Evolutionary conservation across 2,329 filamentous ascomycete species (phyloP).

Genomic region (Furcasterigmium furcatum): DNA sequence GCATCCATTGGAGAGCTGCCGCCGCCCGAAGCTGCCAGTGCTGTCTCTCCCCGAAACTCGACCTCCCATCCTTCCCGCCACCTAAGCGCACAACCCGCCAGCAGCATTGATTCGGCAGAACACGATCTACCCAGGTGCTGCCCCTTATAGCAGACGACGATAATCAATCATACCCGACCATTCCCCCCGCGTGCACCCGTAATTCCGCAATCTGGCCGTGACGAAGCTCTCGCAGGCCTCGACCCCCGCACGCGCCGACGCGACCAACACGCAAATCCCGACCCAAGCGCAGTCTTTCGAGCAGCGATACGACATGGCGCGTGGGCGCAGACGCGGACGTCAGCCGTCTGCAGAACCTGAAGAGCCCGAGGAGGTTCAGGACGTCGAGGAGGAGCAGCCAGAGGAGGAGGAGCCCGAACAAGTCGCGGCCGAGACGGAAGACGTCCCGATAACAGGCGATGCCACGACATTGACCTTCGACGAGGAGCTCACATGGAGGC

Average conservation of each 20-base stretch:
- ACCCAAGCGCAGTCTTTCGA: neutral
- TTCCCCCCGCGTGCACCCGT: too few species aligned
- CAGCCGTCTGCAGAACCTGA: constrained; percentile 5
- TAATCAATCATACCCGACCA: too few species aligned
- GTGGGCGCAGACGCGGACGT: constrained; percentile 4
- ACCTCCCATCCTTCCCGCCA: too few species aligned
- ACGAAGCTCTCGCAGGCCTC: too few species aligned
- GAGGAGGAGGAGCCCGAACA: constrained; percentile 14
- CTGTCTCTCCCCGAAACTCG: too few species aligned
- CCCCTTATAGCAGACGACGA: too few species aligned
- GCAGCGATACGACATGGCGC: neutral
- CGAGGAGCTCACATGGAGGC: constrained; percentile 84
- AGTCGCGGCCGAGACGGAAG: constrained; percentile 17
- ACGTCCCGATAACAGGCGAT: neutral
- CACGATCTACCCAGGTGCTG: too few species aligned
- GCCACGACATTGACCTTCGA: constrained; percentile 67
- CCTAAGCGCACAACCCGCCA: too few species aligned
- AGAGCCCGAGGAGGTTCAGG: constrained; percentile 6
- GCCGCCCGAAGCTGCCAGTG: too few species aligned
- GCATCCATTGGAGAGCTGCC: too few species aligned
- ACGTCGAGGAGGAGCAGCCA: constrained; percentile 6
- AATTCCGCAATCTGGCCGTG: too few species aligned
- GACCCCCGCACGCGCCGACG: neutral
- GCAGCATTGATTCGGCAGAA: too few species aligned
- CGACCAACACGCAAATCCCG: neutral